A percentile compares a stretch with the other conserved stretches of the same genome.
Evolutionary conservation across 169 alveolate species (phyloP).

Genomic region (Ichthyophthirius multifiliis): DNA sequence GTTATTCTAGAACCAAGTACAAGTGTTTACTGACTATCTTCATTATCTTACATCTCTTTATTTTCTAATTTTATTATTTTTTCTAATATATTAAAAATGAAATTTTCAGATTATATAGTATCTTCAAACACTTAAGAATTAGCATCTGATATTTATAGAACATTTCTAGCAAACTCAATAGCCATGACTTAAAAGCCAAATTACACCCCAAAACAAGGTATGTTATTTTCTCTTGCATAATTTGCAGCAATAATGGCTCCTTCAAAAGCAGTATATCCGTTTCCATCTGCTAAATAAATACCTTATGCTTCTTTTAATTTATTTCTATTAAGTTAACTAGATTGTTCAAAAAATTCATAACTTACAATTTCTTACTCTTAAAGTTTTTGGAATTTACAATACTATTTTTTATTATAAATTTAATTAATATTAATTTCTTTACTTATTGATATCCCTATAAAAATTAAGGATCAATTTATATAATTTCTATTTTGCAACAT

Average conservation of each 20-base stretch:
- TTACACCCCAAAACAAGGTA: conserved; percentile 94
- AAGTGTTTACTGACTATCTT: too few species aligned
- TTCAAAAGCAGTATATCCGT: conserved; percentile 92
- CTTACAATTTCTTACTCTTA: not conserved
- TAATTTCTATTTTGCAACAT: too few species aligned
- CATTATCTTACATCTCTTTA: too few species aligned
- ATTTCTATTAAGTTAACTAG: too few species aligned
- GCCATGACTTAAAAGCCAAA: conserved; percentile 95
- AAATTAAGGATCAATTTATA: too few species aligned
- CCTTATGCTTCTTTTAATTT: conserved; percentile 81
- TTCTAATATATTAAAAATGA: too few species aligned
- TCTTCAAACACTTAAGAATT: conserved; percentile 80
- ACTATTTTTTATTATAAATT: too few species aligned
- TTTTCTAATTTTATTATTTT: too few species aligned
- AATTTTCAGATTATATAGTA: conserved; percentile 95
- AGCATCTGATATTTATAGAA: conserved; percentile 59
- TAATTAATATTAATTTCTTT: conserved; percentile 59
- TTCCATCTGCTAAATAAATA: conserved; percentile 94
- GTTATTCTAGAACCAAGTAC: conserved; percentile 92
- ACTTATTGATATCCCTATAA: conserved; percentile 84
- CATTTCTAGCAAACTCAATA: conserved; percentile 83
- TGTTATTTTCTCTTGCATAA: conserved; percentile 84
- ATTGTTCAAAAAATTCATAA: not conserved
- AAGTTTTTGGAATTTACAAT: too few species aligned
- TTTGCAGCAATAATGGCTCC: conserved; percentile 89